Base-by-base conservation (phyloP, 441 rosid species). In the Aleurites moluccanus region DNA sequence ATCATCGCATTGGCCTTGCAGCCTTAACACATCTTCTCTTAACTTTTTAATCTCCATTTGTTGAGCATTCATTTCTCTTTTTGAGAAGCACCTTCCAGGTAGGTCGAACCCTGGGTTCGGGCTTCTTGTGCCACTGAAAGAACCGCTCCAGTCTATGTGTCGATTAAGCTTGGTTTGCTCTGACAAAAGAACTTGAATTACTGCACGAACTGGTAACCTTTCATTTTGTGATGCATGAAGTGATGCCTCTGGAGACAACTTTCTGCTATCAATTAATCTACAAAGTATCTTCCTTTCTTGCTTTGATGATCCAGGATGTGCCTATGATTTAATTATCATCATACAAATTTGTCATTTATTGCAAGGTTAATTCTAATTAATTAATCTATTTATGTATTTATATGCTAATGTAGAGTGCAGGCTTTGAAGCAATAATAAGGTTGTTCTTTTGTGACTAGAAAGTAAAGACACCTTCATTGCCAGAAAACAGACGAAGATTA, bases 171-270 rank as follows among this genome's bases (percentile, higher is more conserved):
- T 91, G 65, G 82, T 78, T 82, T 90, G 96, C 73, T 92, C 94
- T 2, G 88, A 84, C 76, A 87, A 83, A 10, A 94, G 78, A 59
- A 92, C 94, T 72, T 94, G 95, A 25, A 94, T 83, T 18, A 89
- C 90, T 1, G 92, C 86, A 10, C 98, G 86, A 42, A 92, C 90
- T 0, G 98, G 97, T 74, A 94, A 79, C 47, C 98, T 87, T 78
- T 89, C 91, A 25, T 94, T 94, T 64, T 88, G 96, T 2, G 92
- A 88, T 0, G 94, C 97, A 14, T 92, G 98, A 64, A 84, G 68
- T 59, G 97, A 89, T 63, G 97, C 97, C 72, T 91, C 97, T 0
- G 82, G 82, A 11, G 97, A 82, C 64, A 94, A 87, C 71, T 90
- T 94, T 35, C 83, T 82, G 81, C 86, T 83, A 52, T 92, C 97